Evolutionary conservation across 768 basidiomycete genomes (phyloP).

Genomic region (Lentinula raphanica): DNA sequence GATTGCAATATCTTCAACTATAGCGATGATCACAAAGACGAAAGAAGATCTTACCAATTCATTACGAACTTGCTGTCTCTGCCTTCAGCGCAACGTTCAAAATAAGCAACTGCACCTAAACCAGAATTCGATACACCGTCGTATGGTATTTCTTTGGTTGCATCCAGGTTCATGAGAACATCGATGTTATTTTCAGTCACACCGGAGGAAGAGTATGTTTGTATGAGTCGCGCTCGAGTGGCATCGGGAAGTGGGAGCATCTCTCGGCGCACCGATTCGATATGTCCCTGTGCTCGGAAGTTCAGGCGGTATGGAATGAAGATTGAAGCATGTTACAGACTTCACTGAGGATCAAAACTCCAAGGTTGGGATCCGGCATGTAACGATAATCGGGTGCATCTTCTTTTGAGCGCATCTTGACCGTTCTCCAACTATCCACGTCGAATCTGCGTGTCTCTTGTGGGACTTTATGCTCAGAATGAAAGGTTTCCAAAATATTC

Average conservation of each 20-base stretch:
- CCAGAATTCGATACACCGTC: constrained; percentile 44
- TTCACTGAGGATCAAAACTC: constrained; percentile 56
- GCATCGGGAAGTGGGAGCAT: constrained; percentile 78
- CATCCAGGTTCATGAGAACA: constrained; percentile 70
- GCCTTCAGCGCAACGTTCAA: constrained; percentile 59
- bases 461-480: constrained; percentile 32
- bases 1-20: constrained; percentile 2
- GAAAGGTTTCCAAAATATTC: constrained; percentile 35
- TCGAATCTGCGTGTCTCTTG: constrained; percentile 94
- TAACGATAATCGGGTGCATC: constrained; percentile 95
- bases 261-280: constrained; percentile 41
- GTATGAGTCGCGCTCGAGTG: constrained; percentile 52
- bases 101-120: constrained; percentile 66
- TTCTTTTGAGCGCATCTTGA: constrained; percentile 81
- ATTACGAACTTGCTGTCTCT: constrained; percentile 67
- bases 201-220: constrained; percentile 34
- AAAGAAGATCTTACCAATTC: constrained; percentile 66
- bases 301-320: background rate
- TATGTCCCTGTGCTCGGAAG: constrained; percentile 44
- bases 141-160: constrained; percentile 53
- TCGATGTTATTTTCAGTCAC: constrained; percentile 65
- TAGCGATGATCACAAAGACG: constrained; percentile 9
- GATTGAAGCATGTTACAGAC: constrained; percentile 23
- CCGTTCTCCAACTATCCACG: constrained; percentile 77
- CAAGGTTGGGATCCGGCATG: constrained; percentile 96